Base-by-base conservation (phyloP, 1,139 yeast species). In the Pichia sp. region DNA sequence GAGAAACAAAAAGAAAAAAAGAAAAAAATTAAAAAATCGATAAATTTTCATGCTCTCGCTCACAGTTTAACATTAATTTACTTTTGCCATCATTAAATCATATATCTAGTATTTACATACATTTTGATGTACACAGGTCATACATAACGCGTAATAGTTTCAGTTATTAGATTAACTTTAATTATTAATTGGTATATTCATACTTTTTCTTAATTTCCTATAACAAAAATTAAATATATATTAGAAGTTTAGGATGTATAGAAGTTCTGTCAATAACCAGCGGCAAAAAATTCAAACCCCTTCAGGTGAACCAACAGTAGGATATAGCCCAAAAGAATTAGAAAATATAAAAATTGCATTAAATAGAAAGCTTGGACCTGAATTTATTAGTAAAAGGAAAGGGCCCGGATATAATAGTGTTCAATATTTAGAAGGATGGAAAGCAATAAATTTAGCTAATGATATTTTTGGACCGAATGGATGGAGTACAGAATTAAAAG, bases 401-500 rank as follows among this genome's bases (percentile, higher is more conserved):
- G 94, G 90, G 1, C 87, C 82, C 27, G 87, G 87, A 3, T 81
- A 83, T 7, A 71, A 71, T 37, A 69, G 74, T 42, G 87, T 84
- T 5, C 79, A 84, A 2, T 84, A 84, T 55, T 72, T 84, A 29
- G 92, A 83, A 63, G 95, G 94, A 1, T 83, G 90, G 89, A 80
- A 77, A 57, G 90, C 85, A 3, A 73, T 85, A 37, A 82, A 82
- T 58, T 63, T 85, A 39, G 94, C 95, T 16, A 85, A 85, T 56
- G 84, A 81, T 56, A 78, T 84, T 9, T 84, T 85, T 70, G 94
- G 94, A 0, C 84, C 81, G 55, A 79, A 82, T 56, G 92, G 92
- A 1, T 85, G 95, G 95, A 71, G 73, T 53, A 79, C 89, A 0
- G 90, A 83, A 57, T 72, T 84, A 10, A 74, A 77, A 47, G 71